Evolutionary conservation across 495 filamentous ascomycete genomes (phyloP).

Genomic region (Rusavskia elegans): DNA sequence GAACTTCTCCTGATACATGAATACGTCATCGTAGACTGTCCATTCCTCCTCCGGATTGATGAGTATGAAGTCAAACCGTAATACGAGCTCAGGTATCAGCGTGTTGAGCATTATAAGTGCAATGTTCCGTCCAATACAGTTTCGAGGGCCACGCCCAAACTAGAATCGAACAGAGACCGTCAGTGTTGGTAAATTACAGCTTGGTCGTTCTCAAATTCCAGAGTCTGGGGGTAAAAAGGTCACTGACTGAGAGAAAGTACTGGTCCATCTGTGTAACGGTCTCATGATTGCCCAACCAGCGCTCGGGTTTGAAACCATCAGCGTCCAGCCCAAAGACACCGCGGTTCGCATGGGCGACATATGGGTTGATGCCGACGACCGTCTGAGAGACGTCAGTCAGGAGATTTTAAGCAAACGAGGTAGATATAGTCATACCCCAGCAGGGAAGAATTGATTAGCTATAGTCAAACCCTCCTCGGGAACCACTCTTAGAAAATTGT

Average conservation of each 20-base stretch:
- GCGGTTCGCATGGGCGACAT: conserved; percentile 34
- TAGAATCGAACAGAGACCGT: not conserved
- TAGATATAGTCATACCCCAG: conserved; percentile 6
- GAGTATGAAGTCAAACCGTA: conserved; percentile 23
- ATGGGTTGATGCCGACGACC: conserved; percentile 37
- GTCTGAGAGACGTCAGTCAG: conserved; percentile 12
- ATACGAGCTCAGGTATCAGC: conserved; percentile 28
- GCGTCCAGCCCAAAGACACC: conserved; percentile 30
- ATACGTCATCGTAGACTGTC: not conserved
- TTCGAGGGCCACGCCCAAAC: conserved; percentile 31
- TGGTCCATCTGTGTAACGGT: conserved; percentile 4
- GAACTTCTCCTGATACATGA: not conserved
- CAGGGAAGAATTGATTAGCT: conserved; percentile 22
- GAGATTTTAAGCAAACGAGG: not conserved
- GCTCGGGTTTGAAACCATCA: conserved; percentile 26
- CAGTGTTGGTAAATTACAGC: not conserved
- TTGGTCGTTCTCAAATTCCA: too few relatives aligned
- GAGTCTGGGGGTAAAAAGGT: not conserved
- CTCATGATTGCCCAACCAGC: conserved; percentile 22
- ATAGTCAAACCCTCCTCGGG: conserved; percentile 25
- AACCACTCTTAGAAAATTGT: conserved; percentile 25
- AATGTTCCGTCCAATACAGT: conserved; percentile 33
- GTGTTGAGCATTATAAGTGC: conserved; percentile 32
- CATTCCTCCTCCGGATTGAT: not conserved
- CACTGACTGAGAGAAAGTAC: conserved; percentile 7